Evolutionary conservation across 345 rosid genomes (phyloP), one percentile per base, ranked within the genome.

Genomic region (Syzygium aromaticum): DNA sequence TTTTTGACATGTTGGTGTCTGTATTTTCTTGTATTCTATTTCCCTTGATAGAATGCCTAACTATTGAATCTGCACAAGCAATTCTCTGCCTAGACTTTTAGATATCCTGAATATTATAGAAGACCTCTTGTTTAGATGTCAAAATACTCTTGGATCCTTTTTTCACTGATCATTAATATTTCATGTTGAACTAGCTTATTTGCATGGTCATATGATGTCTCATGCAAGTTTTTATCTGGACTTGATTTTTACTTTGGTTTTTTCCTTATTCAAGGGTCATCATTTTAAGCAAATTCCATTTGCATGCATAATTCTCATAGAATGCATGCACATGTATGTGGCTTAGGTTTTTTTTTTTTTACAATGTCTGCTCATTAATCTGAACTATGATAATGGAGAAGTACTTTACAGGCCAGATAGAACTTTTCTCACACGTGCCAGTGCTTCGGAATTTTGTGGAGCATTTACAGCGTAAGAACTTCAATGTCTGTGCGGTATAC

Each of bases 381-480:
- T 51, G 15, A 84, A 10, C 40, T 28, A 38, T 51, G 73, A 22
- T 77, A 85, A 88, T 80, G 53, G 19, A 3, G 1, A 15, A 56
- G 84, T 84, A 43, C 82, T 77, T 73, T 89, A 57, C 89, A 96
- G 99, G 99, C 84, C 98, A 97, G 89, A 95, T 97, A 90, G 98
- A 96, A 86, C 95, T 95, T 85, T 98, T 95, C 87, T 95, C 98
- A 27, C 99, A 96, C 91, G 97, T 98, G 16, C 95, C 98, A 30
- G 94, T 98, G 87, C 98, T 98, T 87, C 91, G 92, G 89, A 95
- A 95, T 93, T 98, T 96, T 90, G 99, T 93, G 92, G 95, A 91
- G 89, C 99, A 98, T 94, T 92, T 96, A 91, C 91, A 95, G 90
- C 93, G 93, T 73, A 96, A 94, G 88, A 91, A 96, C 90, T 96